Conservation (phyloP, 2,329 filamentous ascomycete species). For the Nemania bipapillata region DNA sequence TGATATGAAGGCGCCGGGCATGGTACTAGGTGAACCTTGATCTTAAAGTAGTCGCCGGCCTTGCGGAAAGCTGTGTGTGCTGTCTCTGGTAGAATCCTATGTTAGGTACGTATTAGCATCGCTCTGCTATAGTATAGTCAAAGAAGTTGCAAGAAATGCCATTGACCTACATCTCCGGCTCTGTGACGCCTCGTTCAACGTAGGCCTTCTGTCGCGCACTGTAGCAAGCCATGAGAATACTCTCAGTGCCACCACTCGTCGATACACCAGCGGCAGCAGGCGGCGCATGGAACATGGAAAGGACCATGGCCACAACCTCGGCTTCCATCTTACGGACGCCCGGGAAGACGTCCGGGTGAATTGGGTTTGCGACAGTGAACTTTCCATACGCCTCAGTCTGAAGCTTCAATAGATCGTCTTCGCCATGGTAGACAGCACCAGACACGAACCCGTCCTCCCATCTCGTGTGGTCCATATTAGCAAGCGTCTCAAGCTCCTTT, state of each 20-base stretch:
- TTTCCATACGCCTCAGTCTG: constrained; percentile 93
- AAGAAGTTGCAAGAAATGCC: neutral
- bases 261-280: constrained; percentile 86
- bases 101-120: constrained; percentile 33
- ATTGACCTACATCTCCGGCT: constrained; percentile 87
- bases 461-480: constrained; percentile 88
- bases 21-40: constrained; percentile 88
- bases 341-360: constrained; percentile 97
- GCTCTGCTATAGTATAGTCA: constrained; percentile 1
- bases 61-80: constrained; percentile 97
- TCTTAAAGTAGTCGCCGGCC: constrained; percentile 93
- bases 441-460: constrained; percentile 98
- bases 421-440: constrained; percentile 95
- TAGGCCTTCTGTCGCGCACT: constrained; percentile 90
- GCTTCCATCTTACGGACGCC: constrained; percentile 99
- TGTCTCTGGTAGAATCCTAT: constrained; percentile 89
- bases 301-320: constrained; percentile 94
- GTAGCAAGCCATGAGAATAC: constrained; percentile 94
- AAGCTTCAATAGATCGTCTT: constrained; percentile 79
- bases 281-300: constrained; percentile 89
- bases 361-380: constrained; percentile 95
- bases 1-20: constrained; percentile 88
- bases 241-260: constrained; percentile 93
- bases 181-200: constrained; percentile 83
- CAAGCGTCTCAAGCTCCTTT: constrained; percentile 80